These are phyloP conservation scores for Trichophyton schoenleinii DNA, from an alignment of 2,329 filamentous ascomycete genomes.

Conservation along the genomic window DNA sequence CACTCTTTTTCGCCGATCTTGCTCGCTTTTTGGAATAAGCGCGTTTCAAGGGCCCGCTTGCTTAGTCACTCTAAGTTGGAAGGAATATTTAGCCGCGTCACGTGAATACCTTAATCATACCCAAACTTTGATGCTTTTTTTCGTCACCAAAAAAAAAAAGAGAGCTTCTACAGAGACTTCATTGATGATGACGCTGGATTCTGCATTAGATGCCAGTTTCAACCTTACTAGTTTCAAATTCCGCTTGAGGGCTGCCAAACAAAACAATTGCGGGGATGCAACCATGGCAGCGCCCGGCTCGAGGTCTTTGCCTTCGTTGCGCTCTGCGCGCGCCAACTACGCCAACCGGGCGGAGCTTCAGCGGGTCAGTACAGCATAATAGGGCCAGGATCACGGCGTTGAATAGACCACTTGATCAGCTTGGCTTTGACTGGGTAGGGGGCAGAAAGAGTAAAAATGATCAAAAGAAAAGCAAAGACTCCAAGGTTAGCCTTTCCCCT, in stretches of 20 bases:
- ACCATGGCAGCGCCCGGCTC: slow-evolving; percentile 1
- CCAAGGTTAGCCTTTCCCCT: not conserved
- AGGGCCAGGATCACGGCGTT: not conserved
- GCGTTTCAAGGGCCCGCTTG: not conserved
- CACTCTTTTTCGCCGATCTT: not conserved
- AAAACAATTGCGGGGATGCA: not conserved
- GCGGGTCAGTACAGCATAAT: not conserved
- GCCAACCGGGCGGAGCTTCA: not conserved
- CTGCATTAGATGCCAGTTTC: not conserved
- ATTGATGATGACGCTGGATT: not conserved
- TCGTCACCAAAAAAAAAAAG: not conserved
- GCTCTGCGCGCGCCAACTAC: not conserved
- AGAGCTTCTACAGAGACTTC: not conserved
- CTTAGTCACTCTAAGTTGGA: not conserved
- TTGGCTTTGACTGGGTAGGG: not conserved
- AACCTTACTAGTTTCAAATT: not conserved
- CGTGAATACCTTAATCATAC: not conserved
- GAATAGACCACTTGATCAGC: not conserved
- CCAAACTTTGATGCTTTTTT: not conserved
- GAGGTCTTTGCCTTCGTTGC: not conserved
- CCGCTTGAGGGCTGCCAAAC: not conserved
- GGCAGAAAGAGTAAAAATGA: not conserved
- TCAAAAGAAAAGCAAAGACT: not conserved
- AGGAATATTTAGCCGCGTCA: not conserved
- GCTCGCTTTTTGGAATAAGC: slow-evolving; percentile 1